Percentiles rank a stretch among this genome's conserved stretches.
phyloP scores from a whole-genome alignment of 2,329 filamentous ascomycete genomes.

The Beauveria australis region DNA sequence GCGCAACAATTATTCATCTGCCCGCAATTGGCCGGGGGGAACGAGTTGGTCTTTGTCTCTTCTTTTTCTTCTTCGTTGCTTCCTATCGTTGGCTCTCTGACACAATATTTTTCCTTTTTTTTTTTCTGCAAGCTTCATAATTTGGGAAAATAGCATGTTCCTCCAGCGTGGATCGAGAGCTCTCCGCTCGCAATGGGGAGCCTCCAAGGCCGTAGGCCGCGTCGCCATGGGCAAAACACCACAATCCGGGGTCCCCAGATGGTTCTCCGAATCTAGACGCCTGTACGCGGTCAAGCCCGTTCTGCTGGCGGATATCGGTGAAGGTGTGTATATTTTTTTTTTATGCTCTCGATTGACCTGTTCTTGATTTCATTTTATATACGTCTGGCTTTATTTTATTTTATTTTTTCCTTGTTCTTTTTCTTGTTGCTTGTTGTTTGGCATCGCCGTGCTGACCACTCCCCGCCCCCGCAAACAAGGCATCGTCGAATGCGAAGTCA shows the following conservation, averaged over 20 bases:
- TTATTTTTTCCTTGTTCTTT: not conserved
- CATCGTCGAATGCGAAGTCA: slow-evolving; percentile 96
- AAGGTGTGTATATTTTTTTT: slow-evolving; percentile 45
- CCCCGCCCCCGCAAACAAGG: slow-evolving; percentile 41
- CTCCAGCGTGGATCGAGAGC: slow-evolving; percentile 43
- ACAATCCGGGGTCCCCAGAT: slow-evolving; percentile 27
- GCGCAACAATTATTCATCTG: slow-evolving; percentile 6
- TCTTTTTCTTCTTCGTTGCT: not conserved
- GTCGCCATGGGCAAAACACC: slow-evolving; percentile 24
- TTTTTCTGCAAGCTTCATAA: not conserved
- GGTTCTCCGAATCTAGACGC: slow-evolving; percentile 42
- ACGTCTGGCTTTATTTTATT: no score
- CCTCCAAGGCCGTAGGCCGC: slow-evolving; percentile 32
- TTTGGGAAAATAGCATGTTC: slow-evolving; percentile 36
- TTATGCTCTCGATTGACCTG: not conserved
- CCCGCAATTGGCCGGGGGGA: not conserved
- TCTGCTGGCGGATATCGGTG: slow-evolving; percentile 75
- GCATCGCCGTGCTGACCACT: not conserved
- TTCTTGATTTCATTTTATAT: not conserved
- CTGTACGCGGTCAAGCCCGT: slow-evolving; percentile 65
- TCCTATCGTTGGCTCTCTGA: not conserved
- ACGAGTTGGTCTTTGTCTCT: not conserved
- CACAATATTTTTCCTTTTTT: not conserved
- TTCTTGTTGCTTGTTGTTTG: not conserved
- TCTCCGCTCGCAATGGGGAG: slow-evolving; percentile 42